phyloP scores from a whole-genome alignment of 768 basidiomycete species.

The Cubamyces lactineus region DNA sequence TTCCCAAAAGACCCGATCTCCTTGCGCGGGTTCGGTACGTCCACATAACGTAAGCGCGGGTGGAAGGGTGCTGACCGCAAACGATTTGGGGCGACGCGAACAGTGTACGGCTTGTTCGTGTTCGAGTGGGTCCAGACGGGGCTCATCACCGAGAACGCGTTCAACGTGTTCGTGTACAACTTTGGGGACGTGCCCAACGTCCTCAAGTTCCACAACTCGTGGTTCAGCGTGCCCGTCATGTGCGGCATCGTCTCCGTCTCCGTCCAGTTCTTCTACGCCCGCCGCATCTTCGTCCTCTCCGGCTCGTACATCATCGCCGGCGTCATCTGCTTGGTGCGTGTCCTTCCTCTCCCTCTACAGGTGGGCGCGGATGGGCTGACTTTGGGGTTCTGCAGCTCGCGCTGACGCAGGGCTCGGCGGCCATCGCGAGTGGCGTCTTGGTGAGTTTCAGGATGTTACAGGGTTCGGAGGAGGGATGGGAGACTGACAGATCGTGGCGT shows the following conservation, averaged over 20 bases:
- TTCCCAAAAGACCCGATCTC: slow-evolving; percentile 9
- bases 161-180: slow-evolving; percentile 10
- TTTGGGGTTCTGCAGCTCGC: slow-evolving; percentile 4
- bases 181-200: slow-evolving; percentile 8
- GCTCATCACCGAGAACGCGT: slow-evolving; percentile 13
- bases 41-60: too few species aligned
- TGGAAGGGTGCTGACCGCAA: too few species aligned
- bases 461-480: too few species aligned
- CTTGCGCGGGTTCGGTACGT: background rate
- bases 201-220: slow-evolving; percentile 10
- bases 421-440: slow-evolving; percentile 4
- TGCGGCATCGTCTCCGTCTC: slow-evolving; percentile 9
- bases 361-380: too few species aligned
- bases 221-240: slow-evolving; percentile 25
- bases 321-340: slow-evolving; percentile 7
- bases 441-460: background rate
- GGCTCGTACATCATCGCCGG: slow-evolving; percentile 1
- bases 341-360: background rate
- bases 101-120: slow-evolving; percentile 15
- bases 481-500: background rate
- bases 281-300: slow-evolving; percentile 15
- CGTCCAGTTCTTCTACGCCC: slow-evolving; percentile 17
- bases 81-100: too few species aligned
- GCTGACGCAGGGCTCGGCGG: slow-evolving; percentile 1
- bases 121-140: slow-evolving; percentile 20